Base-by-base conservation (phyloP, 1,139 yeast genomes). In the Taiozyma onychis region DNA sequence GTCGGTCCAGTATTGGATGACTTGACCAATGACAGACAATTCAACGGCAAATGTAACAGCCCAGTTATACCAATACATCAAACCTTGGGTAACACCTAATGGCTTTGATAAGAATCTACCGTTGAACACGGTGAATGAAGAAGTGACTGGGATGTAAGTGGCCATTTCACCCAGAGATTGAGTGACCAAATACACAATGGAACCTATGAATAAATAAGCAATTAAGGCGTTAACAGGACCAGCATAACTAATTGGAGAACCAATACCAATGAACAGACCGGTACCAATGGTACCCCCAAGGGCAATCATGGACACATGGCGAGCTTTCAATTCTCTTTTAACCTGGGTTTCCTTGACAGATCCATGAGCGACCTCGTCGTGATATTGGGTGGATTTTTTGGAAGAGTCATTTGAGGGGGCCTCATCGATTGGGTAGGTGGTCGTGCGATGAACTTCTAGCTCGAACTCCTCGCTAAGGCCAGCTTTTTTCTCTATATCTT, bases 21-120 rank as follows among this genome's bases (percentile, higher is more conserved):
- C 79, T 67, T 86, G 88, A 16, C 95, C 93, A 42, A 86, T 83
- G 18, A 89, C 90, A 28, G 93, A 85, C 50, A 89, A 72, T 68
- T 89, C 96, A 57, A 88, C 80, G 2, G 96, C 90, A 70, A 83
- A 86, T 2, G 96, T 88, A 51, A 85, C 80, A 47, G 89, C 88
- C 95, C 95, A 88, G 22, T 88, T 80, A 66, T 87, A 87, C 91
- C 93, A 88, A 66, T 89, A 89, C 71, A 82, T 76, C 80, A 88
- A 87, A 49, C 93, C 93, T 59, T 84, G 82, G 42, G 95, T 83
- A 51, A 89, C 89, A 51, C 96, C 95, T 48, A 86, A 68, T 69
- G 78, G 78, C 74, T 69, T 69, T 13, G 70, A 64, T 10, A 72
- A 62, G 73, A 82, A 88, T 61, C 91, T 72, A 44, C 85, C 74